Evolutionary conservation across 2,329 filamentous ascomycete genomes (phyloP), one percentile per base, ranked within the genome.

Genomic region (Aspergillus oerlinghausenensis): DNA sequence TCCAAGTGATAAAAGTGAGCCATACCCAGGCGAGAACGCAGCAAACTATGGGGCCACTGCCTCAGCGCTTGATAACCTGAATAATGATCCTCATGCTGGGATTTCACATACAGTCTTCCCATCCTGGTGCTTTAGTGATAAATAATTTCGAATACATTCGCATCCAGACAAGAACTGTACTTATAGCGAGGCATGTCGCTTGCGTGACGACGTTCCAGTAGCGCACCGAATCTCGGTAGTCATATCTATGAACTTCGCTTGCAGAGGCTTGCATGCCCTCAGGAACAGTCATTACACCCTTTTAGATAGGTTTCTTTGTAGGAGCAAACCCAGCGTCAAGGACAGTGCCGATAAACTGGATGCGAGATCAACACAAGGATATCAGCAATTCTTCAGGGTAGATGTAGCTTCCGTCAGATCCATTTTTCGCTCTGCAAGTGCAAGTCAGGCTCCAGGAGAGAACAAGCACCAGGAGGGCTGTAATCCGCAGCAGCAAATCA

Each of bases 61-160:
- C 23, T 47, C 23, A 47, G 43, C 21, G 21, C 6, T 23, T 17
- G 21, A 23, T 10, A 10, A 26, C 10, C 7, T 26, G 43, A 5
- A 23, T 23, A 35, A 25, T 45, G 14, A 50, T 11, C 8, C 19
- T 25, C 40, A 38, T 28, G 25, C 40, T 29, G 17, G 29, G 21
- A 51, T 43, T 4, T 43, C 48, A 62, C 63, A 45, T 63, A 65
- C 62, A 61, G 49, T 66, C 63, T 53, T 65, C 64, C 63, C 60
- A 65, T 17, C 60, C 57, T 3, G 64, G 58, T 10, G 57, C 55
- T 38, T 52, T 55, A n/a, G 65, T 67, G 38, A 71, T 65, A 38
- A 63, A 55, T 8, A 70, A 28, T 51, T 69, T 65, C 25, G 68
- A 65, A 54, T 67, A 71, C 42, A 70, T 48, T 26, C 63, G 54